Evolutionary conservation across 495 filamentous ascomycete genomes (phyloP), one percentile per base, ranked within the genome.

Genomic region (Chaetomidium leptoderma): DNA sequence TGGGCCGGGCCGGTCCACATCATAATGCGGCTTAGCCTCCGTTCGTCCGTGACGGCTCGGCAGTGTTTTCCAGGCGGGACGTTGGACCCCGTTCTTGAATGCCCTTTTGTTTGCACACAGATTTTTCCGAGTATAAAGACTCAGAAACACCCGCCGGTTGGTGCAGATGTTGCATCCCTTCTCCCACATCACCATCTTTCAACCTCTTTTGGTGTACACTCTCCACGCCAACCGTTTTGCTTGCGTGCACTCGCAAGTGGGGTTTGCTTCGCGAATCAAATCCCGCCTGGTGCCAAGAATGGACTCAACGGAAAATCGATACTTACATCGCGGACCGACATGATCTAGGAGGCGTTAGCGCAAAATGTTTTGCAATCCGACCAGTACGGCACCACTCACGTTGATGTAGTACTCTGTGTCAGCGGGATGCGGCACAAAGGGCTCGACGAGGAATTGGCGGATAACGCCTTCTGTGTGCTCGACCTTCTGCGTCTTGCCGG

Each of bases 351-450:
- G 32, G 46, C 29, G 64, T 70, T 60, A 70, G 68, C 59, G 54
- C 39, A 42, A 35, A 50, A 77, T 89, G 78, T 81, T 91, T 90
- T 83, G 91, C 88, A 84, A 64, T 91, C 87, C 60, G 88, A 92
- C 78, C 93, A 85, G 73, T 92, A 91, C 24, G 21, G 21, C 32
- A 17, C 43, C 5, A 67, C 66, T 57, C 56, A 70, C 66, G 86
- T 95, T 95, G 78, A 99, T 95, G 76, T 99, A 99, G 79, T 97
- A 97, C 72, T 98, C 93, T 51, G 92, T 96, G 69, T 87, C 85
- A 53, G 85, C 76, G 54, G 91, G 88, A 77, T 99, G 93, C 57
- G 95, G 93, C 54, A 96, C 90, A 70, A 99, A 97, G 19, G 95
- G 93, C 83, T 99, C 93, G 60, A 99, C 92, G 40, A 99, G 82